Conservation (phyloP, 805 yeast genomes). For the Metschnikowia baotianmanensis region DNA sequence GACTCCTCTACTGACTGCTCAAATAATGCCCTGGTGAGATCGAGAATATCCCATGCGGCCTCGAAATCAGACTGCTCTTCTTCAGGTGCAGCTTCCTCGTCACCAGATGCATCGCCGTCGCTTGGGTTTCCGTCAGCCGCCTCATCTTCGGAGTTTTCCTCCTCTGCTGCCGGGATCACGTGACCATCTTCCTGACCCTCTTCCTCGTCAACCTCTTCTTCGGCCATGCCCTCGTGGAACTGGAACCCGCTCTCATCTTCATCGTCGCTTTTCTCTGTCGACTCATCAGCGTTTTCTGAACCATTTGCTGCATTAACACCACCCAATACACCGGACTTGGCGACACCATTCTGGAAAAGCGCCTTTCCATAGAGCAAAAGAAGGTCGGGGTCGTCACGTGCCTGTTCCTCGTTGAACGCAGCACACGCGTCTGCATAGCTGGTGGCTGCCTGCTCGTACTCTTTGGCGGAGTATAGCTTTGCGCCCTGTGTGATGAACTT, state of each 20-base stretch:
- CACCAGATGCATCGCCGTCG: constrained; percentile 21
- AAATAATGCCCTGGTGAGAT: constrained; percentile 68
- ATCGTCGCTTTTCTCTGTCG: constrained; percentile 13
- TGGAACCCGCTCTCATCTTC: constrained; percentile 9
- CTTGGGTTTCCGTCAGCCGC: constrained; percentile 18
- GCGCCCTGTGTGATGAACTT: constrained; percentile 54
- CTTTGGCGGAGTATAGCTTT: constrained; percentile 58
- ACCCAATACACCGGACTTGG: constrained; percentile 75
- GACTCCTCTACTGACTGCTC: constrained; percentile 41
- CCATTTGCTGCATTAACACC: constrained; percentile 9
- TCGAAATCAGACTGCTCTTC: constrained; percentile 72
- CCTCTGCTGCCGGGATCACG: constrained; percentile 13
- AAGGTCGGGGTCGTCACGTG: constrained; percentile 71
- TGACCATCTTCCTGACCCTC: constrained; percentile 8
- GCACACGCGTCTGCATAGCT: constrained; percentile 75
- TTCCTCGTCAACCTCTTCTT: constrained; percentile 13
- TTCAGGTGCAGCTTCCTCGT: constrained; percentile 23
- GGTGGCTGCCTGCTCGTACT: constrained; percentile 67
- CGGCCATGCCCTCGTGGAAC: constrained; percentile 17
- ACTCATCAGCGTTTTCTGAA: constrained; percentile 1
- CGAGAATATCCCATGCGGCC: constrained; percentile 84
- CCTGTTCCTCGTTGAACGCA: constrained; percentile 42
- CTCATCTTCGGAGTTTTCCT: constrained; percentile 12
- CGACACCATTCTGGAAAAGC: constrained; percentile 71
- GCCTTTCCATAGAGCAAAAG: constrained; percentile 77